Base-by-base conservation (phyloP, 75 land plant species). In the Selaginella tamariscina region DNA sequence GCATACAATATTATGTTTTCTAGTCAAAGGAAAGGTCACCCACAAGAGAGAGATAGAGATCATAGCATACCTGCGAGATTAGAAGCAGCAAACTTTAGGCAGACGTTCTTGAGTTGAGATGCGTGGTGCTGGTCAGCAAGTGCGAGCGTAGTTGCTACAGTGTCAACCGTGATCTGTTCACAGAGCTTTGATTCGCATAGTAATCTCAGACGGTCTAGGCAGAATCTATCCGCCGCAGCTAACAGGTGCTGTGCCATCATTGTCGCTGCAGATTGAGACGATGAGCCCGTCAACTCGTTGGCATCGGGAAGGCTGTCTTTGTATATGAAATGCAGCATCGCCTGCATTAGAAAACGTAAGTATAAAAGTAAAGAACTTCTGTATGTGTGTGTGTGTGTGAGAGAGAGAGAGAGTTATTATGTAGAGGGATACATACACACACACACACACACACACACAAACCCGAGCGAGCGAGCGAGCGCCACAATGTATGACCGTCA, bases 131-230 rank as follows among this genome's bases (percentile, higher is more conserved):
- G 62, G 21, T 59, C 62, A 9, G 62, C 62, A 5, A 59, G 21
- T n/a, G 62, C 62, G 23, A 59, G 62, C 24, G 62, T 59, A 23
- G 62, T 59, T 21, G 62, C 62, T 21, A 59, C 62, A 8, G 62
- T 59, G 62, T 59, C 62, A 23, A 59, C 62, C 2, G 62, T 59
- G 26, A 59, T 59, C 23, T 59, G 27, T 59, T 59, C 62, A 59
- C 62, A 59, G 21, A 59, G 62, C 26, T 21, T 59, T 5, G 62
- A 21, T 21, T 59, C 62, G 26, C 62, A 59, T 21, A 59, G 23
- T 8, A 59, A n/a, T 59, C 62, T 59, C 8, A 59, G 21, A 59
- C 62, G 62, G 8, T 59, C 62, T 21, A 59, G 62, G 21, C 62
- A 21, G 23, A 23, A 59, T n/a, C 26, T 21, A 27, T 59, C 62